Conservation (phyloP, 306 rosid genomes). For the Lithocarpus polystachyus region DNA sequence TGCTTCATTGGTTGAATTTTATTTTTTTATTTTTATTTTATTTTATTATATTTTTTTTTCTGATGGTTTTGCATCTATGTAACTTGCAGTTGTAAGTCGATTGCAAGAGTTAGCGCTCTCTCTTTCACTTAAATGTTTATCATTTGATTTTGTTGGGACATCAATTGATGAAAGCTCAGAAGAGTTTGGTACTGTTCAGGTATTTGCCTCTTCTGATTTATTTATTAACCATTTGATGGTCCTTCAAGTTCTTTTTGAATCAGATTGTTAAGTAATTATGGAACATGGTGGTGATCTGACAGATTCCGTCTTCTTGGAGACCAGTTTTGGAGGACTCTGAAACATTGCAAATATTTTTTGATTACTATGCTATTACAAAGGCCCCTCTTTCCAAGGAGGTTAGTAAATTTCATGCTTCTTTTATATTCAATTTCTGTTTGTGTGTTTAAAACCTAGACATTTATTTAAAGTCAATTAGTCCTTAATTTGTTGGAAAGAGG, state of each 20-base stretch:
- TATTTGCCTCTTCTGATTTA: conserved; percentile 25
- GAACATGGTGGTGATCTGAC: conserved; percentile 31
- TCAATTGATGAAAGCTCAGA: conserved; percentile 98
- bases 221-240: conserved; percentile 17
- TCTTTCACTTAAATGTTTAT: conserved; percentile 86
- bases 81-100: conserved; percentile 63
- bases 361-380: conserved; percentile 80
- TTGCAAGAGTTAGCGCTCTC: conserved; percentile 98
- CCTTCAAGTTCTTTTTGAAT: conserved; percentile 11
- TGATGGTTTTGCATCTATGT: conserved; percentile 29
- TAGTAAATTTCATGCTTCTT: conserved; percentile 26
- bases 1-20: conserved; percentile 9
- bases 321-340: conserved; percentile 90
- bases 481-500: background rate
- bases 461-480: background rate
- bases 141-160: conserved; percentile 98
- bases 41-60: background rate
- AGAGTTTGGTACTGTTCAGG: conserved; percentile 99
- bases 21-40: background rate
- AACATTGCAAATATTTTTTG: conserved; percentile 85
- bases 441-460: background rate
- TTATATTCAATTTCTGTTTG: background rate
- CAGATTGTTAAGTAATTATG: conserved; percentile 24
- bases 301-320: conserved; percentile 97
- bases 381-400: conserved; percentile 99